Percentiles rank a stretch among this genome's conserved stretches.
These are phyloP conservation scores for Jaenimonas drosophilae DNA, from an alignment of 208 protist species.

Conservation along the genomic window DNA sequence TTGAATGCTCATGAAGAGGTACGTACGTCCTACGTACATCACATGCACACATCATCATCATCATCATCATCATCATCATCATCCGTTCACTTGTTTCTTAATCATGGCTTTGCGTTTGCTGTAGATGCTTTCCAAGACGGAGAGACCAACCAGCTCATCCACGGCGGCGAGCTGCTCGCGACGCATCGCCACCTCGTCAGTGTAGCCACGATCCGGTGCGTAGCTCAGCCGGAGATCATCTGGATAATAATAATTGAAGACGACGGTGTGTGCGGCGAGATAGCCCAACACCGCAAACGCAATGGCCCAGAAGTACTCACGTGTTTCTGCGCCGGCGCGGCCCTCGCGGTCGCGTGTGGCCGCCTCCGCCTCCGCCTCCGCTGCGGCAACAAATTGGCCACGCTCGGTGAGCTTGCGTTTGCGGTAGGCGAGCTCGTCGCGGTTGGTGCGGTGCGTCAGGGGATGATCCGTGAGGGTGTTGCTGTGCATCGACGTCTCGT, in stretches of 20 bases:
- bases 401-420: constrained; percentile 80
- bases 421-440: constrained; percentile 73
- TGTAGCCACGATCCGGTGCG: constrained; percentile 71
- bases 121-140: constrained; percentile 70
- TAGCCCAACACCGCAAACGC: constrained; percentile 65
- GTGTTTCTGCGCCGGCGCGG: constrained; percentile 48
- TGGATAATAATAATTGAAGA: constrained; percentile 77
- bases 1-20: no score
- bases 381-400: constrained; percentile 68
- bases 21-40: no score
- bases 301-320: constrained; percentile 82
- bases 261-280: constrained; percentile 55
- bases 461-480: constrained; percentile 80
- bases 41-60: no score
- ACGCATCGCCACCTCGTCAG: constrained; percentile 65
- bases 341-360: constrained; percentile 46
- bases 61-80: no score
- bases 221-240: constrained; percentile 73
- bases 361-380: constrained; percentile 66
- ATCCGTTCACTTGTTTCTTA: no score
- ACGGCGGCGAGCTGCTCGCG: constrained; percentile 49
- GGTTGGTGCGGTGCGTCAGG: constrained; percentile 69
- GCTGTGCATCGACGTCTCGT: constrained; percentile 79
- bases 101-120: constrained; percentile 51
- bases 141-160: constrained; percentile 70